A percentile compares a stretch with the other conserved stretches of the same genome.
phyloP scores from a whole-genome alignment of 2,329 filamentous ascomycete species.

The Apiospora arundinis region DNA sequence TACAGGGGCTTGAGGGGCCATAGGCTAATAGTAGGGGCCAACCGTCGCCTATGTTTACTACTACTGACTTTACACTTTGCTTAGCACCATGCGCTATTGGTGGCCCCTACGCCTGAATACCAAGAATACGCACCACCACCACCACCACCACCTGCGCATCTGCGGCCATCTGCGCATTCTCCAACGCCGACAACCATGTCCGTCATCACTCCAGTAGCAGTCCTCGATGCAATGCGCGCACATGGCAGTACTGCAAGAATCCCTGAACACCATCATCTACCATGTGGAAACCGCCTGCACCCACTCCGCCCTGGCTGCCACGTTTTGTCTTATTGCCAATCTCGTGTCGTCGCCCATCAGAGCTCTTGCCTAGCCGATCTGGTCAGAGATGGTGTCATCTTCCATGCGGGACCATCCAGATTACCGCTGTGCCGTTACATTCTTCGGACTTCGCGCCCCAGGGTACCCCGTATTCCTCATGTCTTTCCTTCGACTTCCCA shows the following conservation, averaged over 20 bases:
- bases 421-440: constrained; percentile 12
- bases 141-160: neutral
- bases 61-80: neutral
- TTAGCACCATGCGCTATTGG: constrained; percentile 1
- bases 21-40: neutral
- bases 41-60: neutral
- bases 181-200: neutral
- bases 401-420: constrained; percentile 7
- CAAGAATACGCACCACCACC: neutral
- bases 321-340: constrained; percentile 20
- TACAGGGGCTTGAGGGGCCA: too few relatives aligned
- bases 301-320: constrained; percentile 11
- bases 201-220: neutral
- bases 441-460: constrained; percentile 12
- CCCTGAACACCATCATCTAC: constrained; percentile 3
- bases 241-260: constrained; percentile 8
- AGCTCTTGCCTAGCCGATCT: neutral
- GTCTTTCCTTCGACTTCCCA: neutral
- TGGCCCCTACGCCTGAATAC: neutral
- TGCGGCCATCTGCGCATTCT: neutral
- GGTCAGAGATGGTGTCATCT: constrained; percentile 15
- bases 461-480: constrained; percentile 9
- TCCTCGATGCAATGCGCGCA: neutral
- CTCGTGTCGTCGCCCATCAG: constrained; percentile 12
- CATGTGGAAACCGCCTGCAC: constrained; percentile 4